Conservation (phyloP, 306 rosid species). For the Prunus kanzakura region DNA sequence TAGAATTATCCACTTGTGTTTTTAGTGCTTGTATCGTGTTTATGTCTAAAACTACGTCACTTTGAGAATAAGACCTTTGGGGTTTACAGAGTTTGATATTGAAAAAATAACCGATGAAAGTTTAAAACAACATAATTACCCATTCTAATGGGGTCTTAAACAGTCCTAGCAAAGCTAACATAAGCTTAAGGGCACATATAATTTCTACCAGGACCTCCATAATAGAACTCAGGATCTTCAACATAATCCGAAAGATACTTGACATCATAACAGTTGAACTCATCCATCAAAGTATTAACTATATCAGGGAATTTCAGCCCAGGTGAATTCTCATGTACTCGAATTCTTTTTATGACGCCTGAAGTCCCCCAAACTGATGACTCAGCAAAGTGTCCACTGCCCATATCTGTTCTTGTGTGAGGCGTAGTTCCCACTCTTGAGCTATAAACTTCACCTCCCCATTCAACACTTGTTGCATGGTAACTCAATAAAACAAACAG, state of each 20-base stretch:
- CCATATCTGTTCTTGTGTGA: constrained; percentile 65
- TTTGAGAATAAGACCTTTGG: too few relatives aligned
- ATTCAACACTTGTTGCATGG: constrained; percentile 55
- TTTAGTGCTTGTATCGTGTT: too few relatives aligned
- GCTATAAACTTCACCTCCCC: constrained; percentile 85
- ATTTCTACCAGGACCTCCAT: constrained; percentile 69
- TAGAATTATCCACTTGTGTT: too few relatives aligned
- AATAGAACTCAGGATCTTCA: constrained; percentile 57
- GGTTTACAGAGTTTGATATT: neutral
- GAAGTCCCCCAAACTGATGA: neutral
- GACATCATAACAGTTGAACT: constrained; percentile 47
- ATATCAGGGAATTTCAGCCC: constrained; percentile 43
- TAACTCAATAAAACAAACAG: constrained; percentile 27
- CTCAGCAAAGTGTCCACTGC: constrained; percentile 42
- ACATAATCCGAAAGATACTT: constrained; percentile 29
- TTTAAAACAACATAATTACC: too few relatives aligned
- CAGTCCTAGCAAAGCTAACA: too few relatives aligned
- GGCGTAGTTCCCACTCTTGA: constrained; percentile 34
- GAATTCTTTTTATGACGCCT: constrained; percentile 39
- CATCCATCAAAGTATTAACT: constrained; percentile 32
- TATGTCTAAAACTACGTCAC: too few relatives aligned
- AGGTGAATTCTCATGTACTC: constrained; percentile 54
- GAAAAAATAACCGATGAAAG: neutral
- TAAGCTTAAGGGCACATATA: too few relatives aligned
- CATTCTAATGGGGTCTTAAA: neutral